A percentile compares a stretch with the other conserved stretches of the same genome.
Evolutionary conservation across 2,329 filamentous ascomycete species (phyloP).

Genomic region (Exophiala dermatitidis): DNA sequence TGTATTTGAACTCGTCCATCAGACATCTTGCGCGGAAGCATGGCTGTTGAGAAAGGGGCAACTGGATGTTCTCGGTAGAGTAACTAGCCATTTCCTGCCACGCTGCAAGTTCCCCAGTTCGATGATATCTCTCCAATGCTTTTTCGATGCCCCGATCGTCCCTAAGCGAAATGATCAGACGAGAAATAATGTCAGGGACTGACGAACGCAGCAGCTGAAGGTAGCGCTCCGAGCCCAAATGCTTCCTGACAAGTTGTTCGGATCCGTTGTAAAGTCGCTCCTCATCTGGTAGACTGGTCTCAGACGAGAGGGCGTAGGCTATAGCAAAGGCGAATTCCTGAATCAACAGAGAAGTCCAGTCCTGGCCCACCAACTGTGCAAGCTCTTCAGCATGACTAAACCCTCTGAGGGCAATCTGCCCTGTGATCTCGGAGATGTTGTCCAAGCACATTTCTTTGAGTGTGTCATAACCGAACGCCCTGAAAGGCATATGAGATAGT

Average conservation of each 20-base stretch:
- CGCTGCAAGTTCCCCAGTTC: neutral
- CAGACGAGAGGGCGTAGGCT: constrained; percentile 76
- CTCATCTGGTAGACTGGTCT: constrained; percentile 48
- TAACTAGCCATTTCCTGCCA: constrained; percentile 63
- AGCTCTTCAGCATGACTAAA: constrained; percentile 57
- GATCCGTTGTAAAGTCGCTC: constrained; percentile 48
- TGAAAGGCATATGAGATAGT: constrained; percentile 68
- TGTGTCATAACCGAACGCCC: constrained; percentile 71
- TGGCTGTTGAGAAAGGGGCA: constrained; percentile 79
- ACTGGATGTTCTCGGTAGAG: constrained; percentile 55
- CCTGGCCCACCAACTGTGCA: constrained; percentile 49
- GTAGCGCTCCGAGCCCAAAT: constrained; percentile 62
- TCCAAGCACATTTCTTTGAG: constrained; percentile 63
- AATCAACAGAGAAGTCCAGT: constrained; percentile 53
- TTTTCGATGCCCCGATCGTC: constrained; percentile 68
- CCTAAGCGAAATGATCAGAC: constrained; percentile 69
- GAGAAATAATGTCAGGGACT: constrained; percentile 69
- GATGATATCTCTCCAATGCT: constrained; percentile 53
- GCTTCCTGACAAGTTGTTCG: constrained; percentile 58
- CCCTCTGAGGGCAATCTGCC: constrained; percentile 75
- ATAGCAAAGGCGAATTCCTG: constrained; percentile 68
- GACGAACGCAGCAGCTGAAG: constrained; percentile 56
- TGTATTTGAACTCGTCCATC: constrained; percentile 63
- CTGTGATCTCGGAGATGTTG: constrained; percentile 68
- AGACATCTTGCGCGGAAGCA: constrained; percentile 74